A percentile compares a stretch with the other conserved stretches of the same genome.
Evolutionary conservation across 352 stramenopile genomes (phyloP).

Genomic region (Globisporangium echinulatum): DNA sequence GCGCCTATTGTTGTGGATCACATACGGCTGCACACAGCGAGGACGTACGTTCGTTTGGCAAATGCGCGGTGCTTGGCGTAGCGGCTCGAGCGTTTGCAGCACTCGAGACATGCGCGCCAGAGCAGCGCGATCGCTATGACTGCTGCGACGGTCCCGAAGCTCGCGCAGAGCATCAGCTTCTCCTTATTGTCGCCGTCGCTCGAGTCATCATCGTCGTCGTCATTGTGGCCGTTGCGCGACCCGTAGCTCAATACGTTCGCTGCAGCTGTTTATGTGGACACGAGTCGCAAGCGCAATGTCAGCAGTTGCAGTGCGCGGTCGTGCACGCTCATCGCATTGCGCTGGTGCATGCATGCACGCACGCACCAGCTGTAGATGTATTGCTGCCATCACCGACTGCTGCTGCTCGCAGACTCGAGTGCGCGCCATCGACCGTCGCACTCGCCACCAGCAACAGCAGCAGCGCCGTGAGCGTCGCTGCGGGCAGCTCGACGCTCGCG

Average conservation of each 20-base stretch:
- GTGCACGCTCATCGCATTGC: not conserved
- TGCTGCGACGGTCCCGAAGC: conserved; percentile 30
- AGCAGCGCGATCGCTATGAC: conserved; percentile 26
- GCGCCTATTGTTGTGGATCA: too few relatives aligned
- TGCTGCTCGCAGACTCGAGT: not conserved
- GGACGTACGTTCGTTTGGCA: conserved; percentile 31
- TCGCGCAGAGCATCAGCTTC: conserved; percentile 24
- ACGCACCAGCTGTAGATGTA: not conserved
- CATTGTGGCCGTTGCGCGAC: conserved; percentile 8
- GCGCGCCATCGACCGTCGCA: not conserved
- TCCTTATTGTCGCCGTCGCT: conserved; percentile 11
- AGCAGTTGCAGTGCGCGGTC: not conserved
- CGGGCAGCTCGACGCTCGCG: not conserved
- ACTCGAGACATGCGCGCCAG: conserved; percentile 47
- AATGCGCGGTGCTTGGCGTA: conserved; percentile 39
- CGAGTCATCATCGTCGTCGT: conserved; percentile 8
- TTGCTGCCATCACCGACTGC: not conserved
- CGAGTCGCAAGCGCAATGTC: not conserved
- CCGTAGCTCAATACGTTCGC: conserved; percentile 3
- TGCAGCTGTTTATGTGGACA: too few relatives aligned
- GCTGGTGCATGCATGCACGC: too few relatives aligned
- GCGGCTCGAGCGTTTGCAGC: conserved; percentile 30
- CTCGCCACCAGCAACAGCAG: not conserved
- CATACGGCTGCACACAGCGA: too few relatives aligned
- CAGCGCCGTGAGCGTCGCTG: not conserved